Evolutionary conservation across 1,139 yeast species (phyloP), one percentile per base, ranked within the genome.

Genomic region (Yamadazyma trypodendri): DNA sequence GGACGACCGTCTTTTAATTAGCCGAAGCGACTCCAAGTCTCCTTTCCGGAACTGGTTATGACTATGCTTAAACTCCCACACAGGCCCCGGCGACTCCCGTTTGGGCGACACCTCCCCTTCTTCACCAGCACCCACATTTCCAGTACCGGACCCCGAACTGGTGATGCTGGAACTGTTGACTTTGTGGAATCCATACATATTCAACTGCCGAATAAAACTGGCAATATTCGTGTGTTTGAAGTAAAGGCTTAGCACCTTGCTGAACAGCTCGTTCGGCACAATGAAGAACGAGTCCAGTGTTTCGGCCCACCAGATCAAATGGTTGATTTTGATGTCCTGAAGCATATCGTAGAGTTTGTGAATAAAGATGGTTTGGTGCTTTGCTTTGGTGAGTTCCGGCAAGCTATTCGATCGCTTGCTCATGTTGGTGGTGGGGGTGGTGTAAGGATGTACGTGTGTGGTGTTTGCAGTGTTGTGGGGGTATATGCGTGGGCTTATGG

Each of bases 141-240:
- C 23, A 15, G 12, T 9, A 13, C 24, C 31, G 29, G 24, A 11
- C 14, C 16, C n/a, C 3, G 17, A 11, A 22, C 5, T 7, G 7
- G 34, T 31, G 14, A 12, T 23, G 24, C 8, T 18, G 5, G 21
- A 18, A 5, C 68, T 74, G 50, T 68, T 70, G 13, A 83, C 87
- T 57, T 84, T 84, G 55, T 84, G 90, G 58, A 83, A 83, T 8
- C 88, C 92, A 54, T 84, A 84, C 87, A 84, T 84, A 59, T 84
- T 84, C 42, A 84, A 55, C 52, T 84, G 92, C 39, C 92, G 72
- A 20, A 84, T 85, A 57, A 84, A 84, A n/a, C 86, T 79, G 1
- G 90, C 86, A 36, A 83, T 82, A 53, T 84, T 84, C 29, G 87
- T 81, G 56, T 84, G 92, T 54, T 84, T 84, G 61, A 84, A 84